Conservation (phyloP, 2,329 filamentous ascomycete genomes). For the Aspergillus chevalieri region DNA sequence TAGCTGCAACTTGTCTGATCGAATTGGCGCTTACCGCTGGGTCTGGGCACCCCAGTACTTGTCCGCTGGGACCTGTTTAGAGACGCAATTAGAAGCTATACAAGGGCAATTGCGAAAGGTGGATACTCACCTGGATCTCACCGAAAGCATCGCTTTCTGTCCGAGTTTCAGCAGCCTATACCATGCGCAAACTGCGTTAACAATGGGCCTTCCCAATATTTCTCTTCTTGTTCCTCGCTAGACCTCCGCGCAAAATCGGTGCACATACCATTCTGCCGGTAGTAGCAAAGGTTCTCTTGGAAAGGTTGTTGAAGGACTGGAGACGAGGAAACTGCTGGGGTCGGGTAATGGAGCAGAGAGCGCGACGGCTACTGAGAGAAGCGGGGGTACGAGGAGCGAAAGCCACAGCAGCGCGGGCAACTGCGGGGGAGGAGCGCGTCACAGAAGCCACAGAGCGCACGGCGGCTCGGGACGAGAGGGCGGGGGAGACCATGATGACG, state of each 20-base stretch:
- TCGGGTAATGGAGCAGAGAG: slow-evolving; percentile 27
- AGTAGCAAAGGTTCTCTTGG: slow-evolving; percentile 32
- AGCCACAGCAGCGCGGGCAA: slow-evolving; percentile 22
- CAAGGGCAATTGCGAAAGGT: neutral
- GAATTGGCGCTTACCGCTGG: slow-evolving; percentile 54
- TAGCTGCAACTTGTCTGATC: neutral
- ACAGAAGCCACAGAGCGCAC: slow-evolving; percentile 31
- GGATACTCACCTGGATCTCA: slow-evolving; percentile 62
- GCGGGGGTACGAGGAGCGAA: slow-evolving; percentile 26
- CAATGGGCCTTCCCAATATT: neutral
- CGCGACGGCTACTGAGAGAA: slow-evolving; percentile 20
- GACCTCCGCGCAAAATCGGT: neutral
- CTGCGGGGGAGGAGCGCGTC: slow-evolving; percentile 27
- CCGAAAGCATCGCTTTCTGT: slow-evolving; percentile 97
- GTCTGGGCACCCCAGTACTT: slow-evolving; percentile 99
- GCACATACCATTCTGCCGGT: slow-evolving; percentile 33
- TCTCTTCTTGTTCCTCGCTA: neutral
- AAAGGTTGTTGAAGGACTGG: slow-evolving; percentile 25
- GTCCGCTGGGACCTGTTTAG: slow-evolving; percentile 63
- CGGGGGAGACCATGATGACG: slow-evolving; percentile 27
- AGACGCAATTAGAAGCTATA: slow-evolving; percentile 10
- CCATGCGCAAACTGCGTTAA: slow-evolving; percentile 5
- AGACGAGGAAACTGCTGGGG: slow-evolving; percentile 31
- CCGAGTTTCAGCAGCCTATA: slow-evolving; percentile 50
- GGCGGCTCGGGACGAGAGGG: slow-evolving; percentile 28